A percentile compares a stretch with the other conserved stretches of the same genome.
phyloP scores from a whole-genome alignment of 768 basidiomycete species.

The Psilocybe tampanensis region DNA sequence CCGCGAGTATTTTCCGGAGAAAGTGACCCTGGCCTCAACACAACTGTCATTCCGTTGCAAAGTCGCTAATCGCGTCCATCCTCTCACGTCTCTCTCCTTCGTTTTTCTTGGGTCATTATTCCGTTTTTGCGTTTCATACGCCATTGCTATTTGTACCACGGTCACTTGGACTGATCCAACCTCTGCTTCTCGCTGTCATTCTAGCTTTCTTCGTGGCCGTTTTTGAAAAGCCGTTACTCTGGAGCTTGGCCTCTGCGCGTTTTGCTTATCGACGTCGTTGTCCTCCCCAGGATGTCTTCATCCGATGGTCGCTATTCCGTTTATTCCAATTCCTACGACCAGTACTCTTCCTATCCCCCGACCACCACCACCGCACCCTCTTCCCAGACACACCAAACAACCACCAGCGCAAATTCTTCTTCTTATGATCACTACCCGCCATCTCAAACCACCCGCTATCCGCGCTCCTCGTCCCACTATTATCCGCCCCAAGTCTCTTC shows the following conservation, averaged over 20 bases:
- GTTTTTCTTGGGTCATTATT: neutral
- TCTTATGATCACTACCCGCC: neutral
- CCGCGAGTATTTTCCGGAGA: neutral
- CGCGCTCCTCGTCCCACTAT: neutral
- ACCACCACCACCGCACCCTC: neutral
- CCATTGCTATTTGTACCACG: neutral
- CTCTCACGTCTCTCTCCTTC: neutral
- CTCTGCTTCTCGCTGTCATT: neutral
- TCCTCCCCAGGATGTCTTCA: neutral
- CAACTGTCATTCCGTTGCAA: neutral
- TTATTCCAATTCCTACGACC: neutral
- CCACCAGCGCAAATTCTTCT: neutral
- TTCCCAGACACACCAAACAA: neutral
- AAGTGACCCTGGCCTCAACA: neutral
- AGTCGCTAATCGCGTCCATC: neutral
- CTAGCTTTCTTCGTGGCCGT: neutral
- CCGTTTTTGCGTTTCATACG: neutral
- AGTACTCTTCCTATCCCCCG: neutral
- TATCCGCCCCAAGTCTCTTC: neutral
- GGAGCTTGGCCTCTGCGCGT: neutral
- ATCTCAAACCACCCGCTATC: neutral
- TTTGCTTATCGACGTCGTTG: neutral
- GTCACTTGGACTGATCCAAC: neutral
- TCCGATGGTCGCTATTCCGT: neutral
- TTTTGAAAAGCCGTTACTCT: neutral